These are phyloP conservation scores for Spirogloea muscicola DNA, from an alignment of 139 green algal species.

Conservation along the genomic window DNA sequence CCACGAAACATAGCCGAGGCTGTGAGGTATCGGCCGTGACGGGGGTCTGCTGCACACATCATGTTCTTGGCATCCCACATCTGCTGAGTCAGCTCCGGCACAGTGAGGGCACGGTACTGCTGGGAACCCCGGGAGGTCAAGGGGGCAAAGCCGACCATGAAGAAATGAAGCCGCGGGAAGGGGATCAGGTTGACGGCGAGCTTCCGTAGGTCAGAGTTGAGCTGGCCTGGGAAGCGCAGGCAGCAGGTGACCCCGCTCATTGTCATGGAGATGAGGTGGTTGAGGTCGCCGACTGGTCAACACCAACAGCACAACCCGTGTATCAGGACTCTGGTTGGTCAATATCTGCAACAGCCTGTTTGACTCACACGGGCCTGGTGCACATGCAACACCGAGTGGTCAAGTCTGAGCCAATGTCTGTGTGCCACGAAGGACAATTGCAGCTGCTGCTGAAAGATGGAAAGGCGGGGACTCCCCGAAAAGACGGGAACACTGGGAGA, in stretches of 20 bases:
- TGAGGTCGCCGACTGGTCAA: slow-evolving; percentile 60
- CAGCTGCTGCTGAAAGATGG: background rate
- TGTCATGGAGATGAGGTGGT: slow-evolving; percentile 97
- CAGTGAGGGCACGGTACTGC: slow-evolving; percentile 90
- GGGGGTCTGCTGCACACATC: slow-evolving; percentile 98
- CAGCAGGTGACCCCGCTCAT: slow-evolving; percentile 99
- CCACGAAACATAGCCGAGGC: slow-evolving; percentile 94
- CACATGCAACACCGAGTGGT: background rate
- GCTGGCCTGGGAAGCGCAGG: slow-evolving; percentile 97
- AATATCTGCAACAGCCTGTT: background rate
- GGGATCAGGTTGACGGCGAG: slow-evolving; percentile 98
- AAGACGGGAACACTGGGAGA: background rate
- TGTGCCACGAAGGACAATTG: background rate
- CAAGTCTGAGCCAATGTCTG: background rate
- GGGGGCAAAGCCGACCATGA: slow-evolving; percentile 98
- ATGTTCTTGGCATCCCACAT: slow-evolving; percentile 99
- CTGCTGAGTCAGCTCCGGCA: slow-evolving; percentile 99
- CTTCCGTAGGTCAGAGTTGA: slow-evolving; percentile 99
- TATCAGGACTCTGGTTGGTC: background rate
- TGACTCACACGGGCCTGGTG: background rate
- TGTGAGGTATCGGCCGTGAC: slow-evolving; percentile 96
- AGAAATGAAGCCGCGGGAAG: slow-evolving; percentile 99
- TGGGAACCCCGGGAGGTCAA: slow-evolving; percentile 92
- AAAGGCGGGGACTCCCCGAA: background rate
- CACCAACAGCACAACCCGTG: background rate